Base-by-base conservation (phyloP, 106 monocot genomes). In the Allium fistulosum region DNA sequence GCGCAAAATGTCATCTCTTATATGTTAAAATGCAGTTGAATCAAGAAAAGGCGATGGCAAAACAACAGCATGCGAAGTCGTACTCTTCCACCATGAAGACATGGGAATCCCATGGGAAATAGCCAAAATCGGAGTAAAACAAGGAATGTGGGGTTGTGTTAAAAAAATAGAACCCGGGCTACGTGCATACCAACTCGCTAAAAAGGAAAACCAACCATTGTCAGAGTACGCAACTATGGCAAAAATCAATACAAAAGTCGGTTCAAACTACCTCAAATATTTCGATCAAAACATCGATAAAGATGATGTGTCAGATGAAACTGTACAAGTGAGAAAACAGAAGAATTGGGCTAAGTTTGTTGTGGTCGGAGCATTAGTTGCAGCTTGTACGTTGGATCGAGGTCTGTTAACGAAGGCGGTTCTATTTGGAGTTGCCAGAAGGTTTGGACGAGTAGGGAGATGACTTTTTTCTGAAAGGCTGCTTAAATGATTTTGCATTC, bases 41-140 rank as follows among this genome's bases (percentile, higher is more conserved):
- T 90, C 94, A 10, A 80, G 69, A 53, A 78, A 63, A 63, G 82
- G 83, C 37, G 83, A 84, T 59, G 81, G 81, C 16, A 80, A 74
- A 27, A 62, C 67, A 66, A 87, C 94, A 2, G 90, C 94, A 6
- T 87, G 90, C 60, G 94, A 94, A 70, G 90, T 94, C 53, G 66
- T 94, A 10, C 82, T 94, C 47, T 94, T 94, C 65, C 94, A 94
- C 68, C 78, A 94, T 49, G 94, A 94, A 77, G 85, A 94, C 72
- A 94, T 94, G 94, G 90, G 94, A 57, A 94, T 94, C 65, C 94
- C 94, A 1, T 75, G 87, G 82, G 87, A 94, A 68, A 79, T 94
- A n/a, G 87, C 94, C 55, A 94, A 94, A 72, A 76, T 94, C 7
- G 94, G 94, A 10, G 75, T 94, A 17, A 72, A 87, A 8, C 94